A percentile compares a stretch with the other conserved stretches of the same genome.
phyloP scores from a whole-genome alignment of 1,139 yeast species.

The Zygoascus meyerae region DNA sequence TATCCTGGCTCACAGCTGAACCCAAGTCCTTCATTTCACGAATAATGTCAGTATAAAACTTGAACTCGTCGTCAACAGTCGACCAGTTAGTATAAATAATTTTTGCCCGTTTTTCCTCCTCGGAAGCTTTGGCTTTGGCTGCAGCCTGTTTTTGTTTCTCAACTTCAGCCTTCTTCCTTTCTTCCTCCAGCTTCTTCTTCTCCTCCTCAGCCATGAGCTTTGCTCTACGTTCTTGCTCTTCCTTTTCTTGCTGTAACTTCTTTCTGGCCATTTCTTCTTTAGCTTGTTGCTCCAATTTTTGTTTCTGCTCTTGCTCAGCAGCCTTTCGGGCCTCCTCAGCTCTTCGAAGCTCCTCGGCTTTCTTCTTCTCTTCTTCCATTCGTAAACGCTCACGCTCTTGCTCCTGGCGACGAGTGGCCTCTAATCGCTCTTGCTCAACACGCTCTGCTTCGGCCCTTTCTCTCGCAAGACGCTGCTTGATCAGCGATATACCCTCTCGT shows the following conservation, averaged over 20 bases:
- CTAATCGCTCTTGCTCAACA: conserved; percentile 3
- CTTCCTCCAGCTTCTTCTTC: conserved; percentile 17
- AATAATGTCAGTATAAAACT: conserved; percentile 9
- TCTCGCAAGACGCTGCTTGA: background rate
- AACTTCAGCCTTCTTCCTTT: conserved; percentile 14
- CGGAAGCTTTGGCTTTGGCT: conserved; percentile 15
- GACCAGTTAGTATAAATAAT: conserved; percentile 15
- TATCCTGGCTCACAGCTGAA: conserved; percentile 41
- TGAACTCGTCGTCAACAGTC: conserved; percentile 14
- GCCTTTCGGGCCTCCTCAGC: conserved; percentile 11
- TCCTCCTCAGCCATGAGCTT: conserved; percentile 21
- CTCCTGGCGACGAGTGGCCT: conserved; percentile 7
- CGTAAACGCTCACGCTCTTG: conserved; percentile 11
- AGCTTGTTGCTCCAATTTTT: conserved; percentile 19
- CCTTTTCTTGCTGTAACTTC: conserved; percentile 20
- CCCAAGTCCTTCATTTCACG: conserved; percentile 19
- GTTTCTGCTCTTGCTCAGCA: conserved; percentile 11
- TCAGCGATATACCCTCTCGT: background rate
- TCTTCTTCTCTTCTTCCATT: conserved; percentile 21
- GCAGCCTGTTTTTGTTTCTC: conserved; percentile 14
- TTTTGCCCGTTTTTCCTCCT: conserved; percentile 8
- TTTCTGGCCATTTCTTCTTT: conserved; percentile 22
- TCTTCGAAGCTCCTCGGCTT: conserved; percentile 19
- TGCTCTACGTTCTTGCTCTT: conserved; percentile 22
- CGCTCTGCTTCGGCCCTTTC: conserved; percentile 5